phyloP scores from a whole-genome alignment of 345 rosid genomes.

The Linum tenue region DNA sequence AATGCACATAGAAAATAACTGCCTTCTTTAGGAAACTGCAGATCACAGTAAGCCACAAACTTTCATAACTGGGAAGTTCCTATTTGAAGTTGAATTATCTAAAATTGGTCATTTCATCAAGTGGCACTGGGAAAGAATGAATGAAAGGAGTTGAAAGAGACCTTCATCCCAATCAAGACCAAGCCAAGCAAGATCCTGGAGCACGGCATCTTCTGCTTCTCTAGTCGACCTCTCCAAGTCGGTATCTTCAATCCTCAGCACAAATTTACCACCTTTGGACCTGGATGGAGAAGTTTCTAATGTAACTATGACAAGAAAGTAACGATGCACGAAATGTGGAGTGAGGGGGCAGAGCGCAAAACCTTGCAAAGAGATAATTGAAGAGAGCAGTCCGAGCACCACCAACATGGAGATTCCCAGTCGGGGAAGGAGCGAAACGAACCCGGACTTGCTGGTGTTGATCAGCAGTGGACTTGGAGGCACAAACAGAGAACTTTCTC shows the following conservation, averaged over 20 bases:
- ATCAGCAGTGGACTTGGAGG: slow-evolving; percentile 19
- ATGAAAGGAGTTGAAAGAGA: slow-evolving; percentile 1
- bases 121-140: not conserved
- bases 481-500: slow-evolving; percentile 22
- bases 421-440: slow-evolving; percentile 96
- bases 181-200: slow-evolving; percentile 82
- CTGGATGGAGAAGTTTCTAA: slow-evolving; percentile 19
- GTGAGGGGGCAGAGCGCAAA: not conserved
- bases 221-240: slow-evolving; percentile 89
- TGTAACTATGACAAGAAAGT: not conserved
- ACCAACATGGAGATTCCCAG: slow-evolving; percentile 92
- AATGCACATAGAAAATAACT: no score
- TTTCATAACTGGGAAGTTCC: no score
- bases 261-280: slow-evolving; percentile 85
- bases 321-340: not conserved
- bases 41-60: no score
- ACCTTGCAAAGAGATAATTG: slow-evolving; percentile 90
- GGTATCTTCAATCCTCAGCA: slow-evolving; percentile 85
- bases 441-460: slow-evolving; percentile 48
- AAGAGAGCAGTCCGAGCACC: slow-evolving; percentile 97
- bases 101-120: not conserved
- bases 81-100: no score
- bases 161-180: slow-evolving; percentile 97
- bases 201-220: slow-evolving; percentile 81
- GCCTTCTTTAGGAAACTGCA: no score